phyloP scores from a whole-genome alignment of 495 filamentous ascomycete species.

The Trichocladium antarcticum region DNA sequence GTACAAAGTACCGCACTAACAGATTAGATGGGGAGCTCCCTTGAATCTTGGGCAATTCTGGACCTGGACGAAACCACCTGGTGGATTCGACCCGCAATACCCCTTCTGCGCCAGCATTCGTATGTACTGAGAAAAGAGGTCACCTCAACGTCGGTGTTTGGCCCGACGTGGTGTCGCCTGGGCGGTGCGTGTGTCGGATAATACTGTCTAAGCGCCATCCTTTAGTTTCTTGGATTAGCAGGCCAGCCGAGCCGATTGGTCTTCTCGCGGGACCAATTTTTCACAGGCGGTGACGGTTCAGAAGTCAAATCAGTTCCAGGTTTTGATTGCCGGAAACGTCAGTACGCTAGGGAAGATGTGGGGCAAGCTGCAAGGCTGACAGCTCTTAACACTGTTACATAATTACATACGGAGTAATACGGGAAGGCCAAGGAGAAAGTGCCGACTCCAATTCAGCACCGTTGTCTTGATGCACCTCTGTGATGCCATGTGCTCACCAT shows the following conservation, averaged over 20 bases:
- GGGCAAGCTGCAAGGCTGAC: constrained; percentile 7
- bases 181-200: not conserved
- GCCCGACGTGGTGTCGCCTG: no score
- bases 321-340: constrained; percentile 2
- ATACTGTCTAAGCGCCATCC: constrained; percentile 1
- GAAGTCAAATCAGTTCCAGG: not conserved
- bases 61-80: not conserved
- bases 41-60: not conserved
- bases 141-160: no score
- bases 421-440: not conserved
- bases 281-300: no score
- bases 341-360: not conserved
- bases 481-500: no score
- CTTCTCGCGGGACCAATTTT: no score
- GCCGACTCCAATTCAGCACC: no score
- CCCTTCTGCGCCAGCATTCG: not conserved
- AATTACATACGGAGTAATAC: not conserved
- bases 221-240: not conserved
- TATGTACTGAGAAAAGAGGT: not conserved
- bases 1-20: constrained; percentile 18
- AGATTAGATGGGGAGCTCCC: constrained; percentile 5
- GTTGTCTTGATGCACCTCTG: no score
- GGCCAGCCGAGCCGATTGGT: not conserved
- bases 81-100: not conserved
- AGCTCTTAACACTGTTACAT: no score